These are phyloP conservation scores for Apiospora marii DNA, from an alignment of 2,329 filamentous ascomycete species.

Conservation along the genomic window DNA sequence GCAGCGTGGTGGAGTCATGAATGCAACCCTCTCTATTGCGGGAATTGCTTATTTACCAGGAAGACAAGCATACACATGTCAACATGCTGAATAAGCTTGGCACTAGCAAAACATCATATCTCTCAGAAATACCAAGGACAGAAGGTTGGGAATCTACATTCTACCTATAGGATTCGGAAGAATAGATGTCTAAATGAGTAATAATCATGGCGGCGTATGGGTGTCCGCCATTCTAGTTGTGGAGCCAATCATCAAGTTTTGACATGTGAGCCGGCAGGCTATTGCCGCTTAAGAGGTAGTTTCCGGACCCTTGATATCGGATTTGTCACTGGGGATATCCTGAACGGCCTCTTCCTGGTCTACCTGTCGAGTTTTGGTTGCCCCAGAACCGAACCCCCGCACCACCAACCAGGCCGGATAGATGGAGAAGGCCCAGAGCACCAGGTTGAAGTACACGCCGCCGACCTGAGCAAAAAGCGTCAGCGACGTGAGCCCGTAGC, in stretches of 20 bases:
- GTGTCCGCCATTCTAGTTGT: background rate
- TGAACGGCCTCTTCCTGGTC: background rate
- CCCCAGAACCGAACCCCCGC: constrained; percentile 56
- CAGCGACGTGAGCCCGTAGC: constrained; percentile 72
- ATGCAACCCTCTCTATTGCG: background rate
- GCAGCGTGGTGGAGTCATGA: background rate
- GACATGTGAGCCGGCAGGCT: background rate
- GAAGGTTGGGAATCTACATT: too few relatives aligned
- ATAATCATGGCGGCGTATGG: too few relatives aligned
- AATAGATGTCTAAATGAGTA: too few relatives aligned
- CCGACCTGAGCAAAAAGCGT: constrained; percentile 70
- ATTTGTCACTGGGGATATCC: background rate
- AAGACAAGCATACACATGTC: too few relatives aligned
- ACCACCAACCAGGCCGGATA: constrained; percentile 73
- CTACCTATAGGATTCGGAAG: too few relatives aligned
- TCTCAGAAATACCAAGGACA: too few relatives aligned
- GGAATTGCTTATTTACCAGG: background rate
- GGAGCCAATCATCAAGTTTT: background rate
- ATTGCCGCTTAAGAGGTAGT: background rate
- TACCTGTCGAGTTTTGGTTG: background rate
- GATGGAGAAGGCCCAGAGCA: constrained; percentile 70
- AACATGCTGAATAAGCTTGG: too few relatives aligned
- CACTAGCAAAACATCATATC: too few relatives aligned
- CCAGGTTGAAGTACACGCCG: constrained; percentile 75
- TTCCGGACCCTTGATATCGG: background rate